Base-by-base conservation (phyloP, 768 basidiomycete genomes). In the Kockovaella imperatae region DNA sequence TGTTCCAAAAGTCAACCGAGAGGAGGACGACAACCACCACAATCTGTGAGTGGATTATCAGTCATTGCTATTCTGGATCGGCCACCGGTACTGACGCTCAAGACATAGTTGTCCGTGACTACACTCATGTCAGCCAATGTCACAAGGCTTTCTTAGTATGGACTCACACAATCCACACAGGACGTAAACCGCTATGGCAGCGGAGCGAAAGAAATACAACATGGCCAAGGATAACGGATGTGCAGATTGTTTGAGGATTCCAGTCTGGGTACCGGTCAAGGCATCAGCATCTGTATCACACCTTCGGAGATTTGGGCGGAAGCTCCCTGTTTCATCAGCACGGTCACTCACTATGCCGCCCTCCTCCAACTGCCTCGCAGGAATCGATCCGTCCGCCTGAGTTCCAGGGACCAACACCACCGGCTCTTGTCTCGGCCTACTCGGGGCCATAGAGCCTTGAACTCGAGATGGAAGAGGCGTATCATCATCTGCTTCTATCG, bases 1-100 rank as follows among this genome's bases (percentile, higher is more conserved):
- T 89, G 61, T 93, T 96, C 95, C 93, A 99, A 71, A 99, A 99
- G 73, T 99, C 95, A 80, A 93, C 84, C 0, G 91, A 86, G 21
- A 99, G 79, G 14, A 99, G 76, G 1, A 96, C 83, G 18, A 97
- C 95, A 0, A 97, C 93, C 7, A 80, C 72, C 3, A 99, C 91
- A 21, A 90, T 93, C 81, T 83, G 61, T 20, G 24, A 55, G 25
- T n/a, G 40, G 58, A 35, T 49, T 54, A 40, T 21, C n/a, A 25
- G 43, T 5, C n/a, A 41, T 4, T n/a, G n/a, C 18, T 5, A 7
- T 30, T 35, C 11, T 13, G 35, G 45, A 20, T 35, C 11, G 17
- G 17, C 29, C 28, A 35, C 25, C n/a, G 3, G 30, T 5, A 72
- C 87, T 59, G 50, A 93, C 90, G 38, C 89, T 88, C 53, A 97